These are phyloP conservation scores for Gymnopilus dilepis DNA, from an alignment of 768 basidiomycete species.

Conservation along the genomic window DNA sequence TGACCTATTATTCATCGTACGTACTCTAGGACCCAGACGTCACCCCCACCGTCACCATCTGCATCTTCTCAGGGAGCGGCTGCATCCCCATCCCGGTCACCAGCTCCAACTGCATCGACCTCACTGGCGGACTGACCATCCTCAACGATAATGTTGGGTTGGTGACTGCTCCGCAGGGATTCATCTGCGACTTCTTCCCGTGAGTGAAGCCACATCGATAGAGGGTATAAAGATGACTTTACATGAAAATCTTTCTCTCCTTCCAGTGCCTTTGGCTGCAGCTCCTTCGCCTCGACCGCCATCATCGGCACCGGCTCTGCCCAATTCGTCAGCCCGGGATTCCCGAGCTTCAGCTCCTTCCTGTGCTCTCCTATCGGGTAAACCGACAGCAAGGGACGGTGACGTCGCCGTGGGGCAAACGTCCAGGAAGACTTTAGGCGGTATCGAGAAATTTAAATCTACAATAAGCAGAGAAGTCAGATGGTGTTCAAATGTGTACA, in stretches of 20 bases:
- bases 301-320: neutral
- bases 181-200: slow-evolving; percentile 4
- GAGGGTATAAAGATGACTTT: too few relatives aligned
- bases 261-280: slow-evolving; percentile 2
- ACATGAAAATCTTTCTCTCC: too few relatives aligned
- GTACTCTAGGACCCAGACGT: too few relatives aligned
- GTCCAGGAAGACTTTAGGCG: too few relatives aligned
- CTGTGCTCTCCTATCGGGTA: neutral
- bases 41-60: neutral
- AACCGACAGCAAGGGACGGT: too few relatives aligned
- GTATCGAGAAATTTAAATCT: too few relatives aligned
- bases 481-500: too few relatives aligned
- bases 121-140: neutral
- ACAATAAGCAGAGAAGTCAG: too few relatives aligned
- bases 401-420: too few relatives aligned
- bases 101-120: neutral
- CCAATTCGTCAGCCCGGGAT: neutral
- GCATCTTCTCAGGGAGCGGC: neutral
- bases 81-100: slow-evolving; percentile 2
- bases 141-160: neutral
- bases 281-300: neutral
- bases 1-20: neutral
- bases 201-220: neutral
- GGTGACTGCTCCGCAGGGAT: neutral
- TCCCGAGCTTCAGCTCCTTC: slow-evolving; percentile 1